Evolutionary conservation across 2,329 filamentous ascomycete species (phyloP), one percentile per base, ranked within the genome.

Genomic region (Uncinocarpus reesii): DNA sequence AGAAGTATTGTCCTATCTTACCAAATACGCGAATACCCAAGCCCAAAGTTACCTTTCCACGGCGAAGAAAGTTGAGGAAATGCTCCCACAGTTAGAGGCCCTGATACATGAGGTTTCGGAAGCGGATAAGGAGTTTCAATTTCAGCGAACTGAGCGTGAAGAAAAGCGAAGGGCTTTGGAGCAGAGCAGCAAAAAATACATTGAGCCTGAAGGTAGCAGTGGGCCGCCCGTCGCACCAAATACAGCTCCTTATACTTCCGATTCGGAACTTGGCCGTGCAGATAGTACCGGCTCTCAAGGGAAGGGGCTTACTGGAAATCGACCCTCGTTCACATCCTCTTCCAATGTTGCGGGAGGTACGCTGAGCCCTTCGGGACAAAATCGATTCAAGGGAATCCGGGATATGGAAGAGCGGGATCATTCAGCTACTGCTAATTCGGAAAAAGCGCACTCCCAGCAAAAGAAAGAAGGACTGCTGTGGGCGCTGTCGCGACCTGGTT

Each of bases 71-170:
- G 83, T 98, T 42, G 89, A 95, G 55, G 79, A 76, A 18, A 79
- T 95, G 67, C 73, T 94, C 15, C 92, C 92, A 0, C 87, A 95
- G 60, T 74, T 98, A 1, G 87, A 96, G 57, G 90, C 90, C 1
- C 70, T 98, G 26, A 85, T 84, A 32, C 78, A 78, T 46, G 90
- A 96, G 64, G 92, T 98, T n/a, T 80, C 81, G 53, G 83, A 92
- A 58, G 88, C 88, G 20, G 89, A 96, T 64, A 95, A 96, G 65
- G 90, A 96, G 61, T 98, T 92, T 61, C 88, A 95, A 60, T 86
- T 96, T 51, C 87, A 95, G 61, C 77, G 89, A 45, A 86, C 86
- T n/a, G 92, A 96, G 63, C 78, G 92, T 34, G 92, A 98, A 63
- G 92, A 96, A 66, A 95, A 96, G 70, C 78, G 93, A 49, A 78